phyloP scores from a whole-genome alignment of 148 eudicot species.

The Heliamphora exappendiculata region DNA sequence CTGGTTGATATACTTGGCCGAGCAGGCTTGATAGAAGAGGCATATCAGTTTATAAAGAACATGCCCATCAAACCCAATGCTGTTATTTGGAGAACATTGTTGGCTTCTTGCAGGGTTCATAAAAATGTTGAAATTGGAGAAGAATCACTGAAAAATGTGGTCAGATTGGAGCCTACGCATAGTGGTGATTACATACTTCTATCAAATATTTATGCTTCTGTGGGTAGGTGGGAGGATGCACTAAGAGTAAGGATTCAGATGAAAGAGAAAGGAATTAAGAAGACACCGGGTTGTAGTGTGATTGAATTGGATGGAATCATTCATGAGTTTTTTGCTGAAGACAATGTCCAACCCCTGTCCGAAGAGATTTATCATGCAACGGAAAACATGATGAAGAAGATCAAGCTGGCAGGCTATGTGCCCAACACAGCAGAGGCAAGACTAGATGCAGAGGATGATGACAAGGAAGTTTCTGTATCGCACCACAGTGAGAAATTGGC shows the following conservation, averaged over 20 bases:
- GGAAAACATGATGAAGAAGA: conserved; percentile 25
- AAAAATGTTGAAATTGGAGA: conserved; percentile 29
- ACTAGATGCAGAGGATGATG: conserved; percentile 36
- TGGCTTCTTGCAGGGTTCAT: conserved; percentile 34
- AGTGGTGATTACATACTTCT: conserved; percentile 34
- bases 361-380: conserved; percentile 22
- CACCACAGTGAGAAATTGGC: conserved; percentile 44
- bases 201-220: conserved; percentile 30
- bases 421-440: conserved; percentile 28
- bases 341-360: conserved; percentile 17
- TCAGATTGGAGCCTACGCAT: conserved; percentile 22
- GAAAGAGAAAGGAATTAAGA: conserved; percentile 27
- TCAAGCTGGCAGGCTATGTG: conserved; percentile 34
- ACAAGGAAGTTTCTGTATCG: conserved; percentile 31
- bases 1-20: conserved; percentile 39
- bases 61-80: conserved; percentile 39
- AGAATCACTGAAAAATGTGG: conserved; percentile 24
- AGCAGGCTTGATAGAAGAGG: conserved; percentile 36
- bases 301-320: conserved; percentile 29
- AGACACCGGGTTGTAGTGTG: conserved; percentile 33
- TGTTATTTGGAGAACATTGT: conserved; percentile 33
- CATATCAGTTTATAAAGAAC: conserved; percentile 29
- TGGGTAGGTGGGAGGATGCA: conserved; percentile 27
- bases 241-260: conserved; percentile 22
- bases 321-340: conserved; percentile 34